Base-by-base conservation (phyloP, 2,329 filamentous ascomycete genomes). In the Knufia petricola region DNA sequence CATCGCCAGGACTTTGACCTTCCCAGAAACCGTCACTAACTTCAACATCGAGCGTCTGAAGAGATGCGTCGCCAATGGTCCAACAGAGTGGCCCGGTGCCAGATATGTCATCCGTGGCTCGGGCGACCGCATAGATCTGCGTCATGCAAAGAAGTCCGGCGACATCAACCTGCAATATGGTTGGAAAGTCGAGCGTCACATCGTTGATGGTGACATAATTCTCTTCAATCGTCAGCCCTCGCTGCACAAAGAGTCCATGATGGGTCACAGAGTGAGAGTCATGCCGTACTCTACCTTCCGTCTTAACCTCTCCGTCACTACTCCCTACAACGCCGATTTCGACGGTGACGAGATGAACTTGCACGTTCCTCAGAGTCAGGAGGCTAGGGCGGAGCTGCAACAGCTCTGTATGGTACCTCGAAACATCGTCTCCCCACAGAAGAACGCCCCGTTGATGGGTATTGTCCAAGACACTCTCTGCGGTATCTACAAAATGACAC, bases 261-360 rank as follows among this genome's bases (percentile, higher is more conserved):
- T 98, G 94, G 92, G 87, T 67, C 92, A 99, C 69, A 82, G 87
- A 60, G 92, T 98, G 55, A 84, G 84, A 52, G 92, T 99, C 52
- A 96, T 98, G 89, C 92, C 92, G 2, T 98, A 95, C 67, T 98
- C 92, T 4, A 99, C 92, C 1, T 99, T 99, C 75, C 84, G 92
- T 55, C 78, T 99, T 40, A 99, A 99, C 63, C 69, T 98, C 58
- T 98, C 92, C 0, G 92, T 98, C 62, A 98, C 94, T 0, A 94
- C 89, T 23, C 92, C 92, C 0, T 99, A 99, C 75, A 99, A 99
- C 71, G 92, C 92, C 60, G 92, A 98, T 85, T 98, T 98, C 70
- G 92, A 98, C 63, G 92, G 92, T 70, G 92, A 98, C 66, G 92
- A 99, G 69, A 99, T 99, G 92, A 99, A 99, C 65, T 80, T 99